Evolutionary conservation across 164 flowering plant genomes (phyloP), one percentile per base, ranked within the genome.

Genomic region (Aristolochia contorta): DNA sequence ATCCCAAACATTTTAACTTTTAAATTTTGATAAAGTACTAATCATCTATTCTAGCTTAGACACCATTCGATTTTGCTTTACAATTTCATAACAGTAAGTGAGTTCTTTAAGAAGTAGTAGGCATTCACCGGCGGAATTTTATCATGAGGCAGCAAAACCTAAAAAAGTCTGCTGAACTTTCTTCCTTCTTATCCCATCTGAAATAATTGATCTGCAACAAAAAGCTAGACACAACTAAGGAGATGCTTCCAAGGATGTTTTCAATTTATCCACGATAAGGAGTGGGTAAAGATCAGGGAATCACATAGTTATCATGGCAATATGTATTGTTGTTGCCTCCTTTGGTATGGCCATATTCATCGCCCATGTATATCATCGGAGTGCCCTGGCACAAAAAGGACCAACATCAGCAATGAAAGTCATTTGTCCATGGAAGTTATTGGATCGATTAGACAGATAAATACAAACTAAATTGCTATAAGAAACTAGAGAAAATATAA

Each of bases 291-390:
- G 71, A 24, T 21, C 10, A 68, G 74, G 70, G 56, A 27, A 60
- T 75, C 68, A 89, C 98, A 71, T 76, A 80, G 71, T 84, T 89
- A 72, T 92, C 98, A 65, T 85, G 98, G 80, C 98, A 87, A 74
- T 92, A 92, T 16, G 96, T 82, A 63, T 92, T 92, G 82, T 92
- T 92, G 80, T 92, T 92, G 69, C 96, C 98, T 43, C 95, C 96
- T 79, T 92, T 92, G 6, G 95, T 87, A 71, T 92, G 98, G 41
- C 98, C 95, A 69, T 87, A 89, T 72, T 92, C 98, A 64, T 89
- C 98, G 16, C 98, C 98, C 98, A 87, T 92, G 67, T 75, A 79
- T 49, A 89, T 80, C 98, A 91, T 87, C 3, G 96, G 98, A n/a
- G 87, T 89, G 66, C 98, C 98, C 97, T 91, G 77, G 49, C 60